phyloP scores from a whole-genome alignment of 805 yeast species.

The Cephaloascus albidus region DNA sequence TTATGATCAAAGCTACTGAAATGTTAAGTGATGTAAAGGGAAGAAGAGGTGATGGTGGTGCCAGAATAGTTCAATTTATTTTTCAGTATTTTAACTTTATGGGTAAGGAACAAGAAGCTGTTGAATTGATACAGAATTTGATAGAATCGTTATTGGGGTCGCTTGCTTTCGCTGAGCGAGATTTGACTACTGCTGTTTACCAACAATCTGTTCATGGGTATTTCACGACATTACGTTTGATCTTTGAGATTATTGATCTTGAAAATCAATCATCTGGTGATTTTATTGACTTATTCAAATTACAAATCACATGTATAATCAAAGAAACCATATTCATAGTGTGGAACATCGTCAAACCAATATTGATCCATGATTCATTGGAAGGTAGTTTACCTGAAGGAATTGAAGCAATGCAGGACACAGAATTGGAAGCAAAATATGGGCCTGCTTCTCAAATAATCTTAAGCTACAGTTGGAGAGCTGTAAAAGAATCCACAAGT shows the following conservation, averaged over 20 bases:
- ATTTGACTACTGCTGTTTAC: constrained; percentile 33
- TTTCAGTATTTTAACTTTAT: constrained; percentile 20
- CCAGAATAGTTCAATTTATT: constrained; percentile 50
- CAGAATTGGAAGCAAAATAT: constrained; percentile 13
- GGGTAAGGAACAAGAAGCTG: constrained; percentile 8
- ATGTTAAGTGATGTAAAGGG: constrained; percentile 34
- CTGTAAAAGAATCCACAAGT: constrained; percentile 64
- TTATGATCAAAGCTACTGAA: constrained; percentile 10
- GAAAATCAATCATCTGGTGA: not conserved
- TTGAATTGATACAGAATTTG: constrained; percentile 18
- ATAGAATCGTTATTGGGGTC: constrained; percentile 21
- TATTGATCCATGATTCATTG: constrained; percentile 61
- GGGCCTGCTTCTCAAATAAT: constrained; percentile 35
- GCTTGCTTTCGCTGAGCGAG: constrained; percentile 18
- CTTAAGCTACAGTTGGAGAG: constrained; percentile 72
- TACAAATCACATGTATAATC: constrained; percentile 8
- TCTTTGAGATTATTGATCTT: constrained; percentile 18
- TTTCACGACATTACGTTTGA: constrained; percentile 46
- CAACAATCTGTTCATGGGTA: constrained; percentile 59
- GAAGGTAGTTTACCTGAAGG: constrained; percentile 52
- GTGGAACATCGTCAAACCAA: constrained; percentile 38
- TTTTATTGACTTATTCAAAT: constrained; percentile 1
- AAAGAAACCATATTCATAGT: constrained; percentile 11
- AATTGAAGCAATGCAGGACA: constrained; percentile 18
- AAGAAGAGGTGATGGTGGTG: constrained; percentile 74